These are phyloP conservation scores for Atkinsonella texensis DNA, from an alignment of 2,329 filamentous ascomycete genomes.

Conservation along the genomic window DNA sequence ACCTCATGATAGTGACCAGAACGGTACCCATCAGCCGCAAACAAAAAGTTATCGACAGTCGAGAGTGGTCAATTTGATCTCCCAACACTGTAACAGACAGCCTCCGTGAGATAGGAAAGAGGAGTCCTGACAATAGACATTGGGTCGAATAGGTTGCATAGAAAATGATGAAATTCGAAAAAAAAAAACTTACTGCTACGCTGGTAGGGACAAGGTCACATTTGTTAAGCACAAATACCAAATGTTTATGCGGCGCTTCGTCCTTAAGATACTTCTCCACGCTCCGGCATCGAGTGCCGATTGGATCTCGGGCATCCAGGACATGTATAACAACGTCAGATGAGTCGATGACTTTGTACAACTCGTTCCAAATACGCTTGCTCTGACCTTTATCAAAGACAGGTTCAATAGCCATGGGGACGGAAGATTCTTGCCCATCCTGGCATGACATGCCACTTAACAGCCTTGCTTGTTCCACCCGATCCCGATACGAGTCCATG, in stretches of 20 bases:
- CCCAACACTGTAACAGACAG: slow-evolving; percentile 99
- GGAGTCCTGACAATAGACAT: slow-evolving; percentile 77
- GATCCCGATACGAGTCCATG: slow-evolving; percentile 70
- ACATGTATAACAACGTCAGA: slow-evolving; percentile 96
- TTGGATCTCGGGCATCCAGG: slow-evolving; percentile 75
- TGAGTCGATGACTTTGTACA: slow-evolving; percentile 90
- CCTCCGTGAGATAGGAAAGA: slow-evolving; percentile 58
- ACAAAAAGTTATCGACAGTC: slow-evolving; percentile 22
- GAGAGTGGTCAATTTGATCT: slow-evolving; percentile 56
- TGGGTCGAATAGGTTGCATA: slow-evolving; percentile 32
- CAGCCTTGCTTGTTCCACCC: slow-evolving; percentile 65
- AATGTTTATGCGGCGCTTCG: slow-evolving; percentile 91
- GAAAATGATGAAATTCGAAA: background rate
- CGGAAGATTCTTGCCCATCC: slow-evolving; percentile 35
- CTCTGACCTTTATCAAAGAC: slow-evolving; percentile 93
- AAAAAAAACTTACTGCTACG: slow-evolving; percentile 70
- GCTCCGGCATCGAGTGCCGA: slow-evolving; percentile 73
- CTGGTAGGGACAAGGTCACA: slow-evolving; percentile 78
- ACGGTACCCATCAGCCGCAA: slow-evolving; percentile 67
- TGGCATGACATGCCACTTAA: slow-evolving; percentile 58
- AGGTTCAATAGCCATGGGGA: slow-evolving; percentile 59
- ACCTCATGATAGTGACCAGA: slow-evolving; percentile 73
- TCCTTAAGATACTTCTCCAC: slow-evolving; percentile 81
- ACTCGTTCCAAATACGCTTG: slow-evolving; percentile 94
- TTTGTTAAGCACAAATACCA: slow-evolving; percentile 39